A percentile compares a stretch with the other conserved stretches of the same genome.
Evolutionary conservation across 1,284 basidiomycete species (phyloP).

Genomic region (Clitocybe nebularis): DNA sequence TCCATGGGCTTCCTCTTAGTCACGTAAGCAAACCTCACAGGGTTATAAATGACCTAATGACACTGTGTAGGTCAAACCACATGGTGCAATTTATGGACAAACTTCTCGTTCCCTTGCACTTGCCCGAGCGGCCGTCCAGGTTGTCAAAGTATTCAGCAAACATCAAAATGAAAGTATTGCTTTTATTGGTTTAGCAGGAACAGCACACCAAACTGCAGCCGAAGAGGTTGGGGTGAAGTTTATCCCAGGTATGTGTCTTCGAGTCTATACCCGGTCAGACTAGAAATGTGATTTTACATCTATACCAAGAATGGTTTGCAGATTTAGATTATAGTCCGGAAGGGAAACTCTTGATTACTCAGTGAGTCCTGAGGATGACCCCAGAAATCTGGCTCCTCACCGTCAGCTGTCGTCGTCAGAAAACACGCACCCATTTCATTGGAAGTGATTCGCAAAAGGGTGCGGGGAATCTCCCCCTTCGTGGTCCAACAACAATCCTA

Average conservation of each 20-base stretch:
- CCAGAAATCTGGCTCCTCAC: neutral
- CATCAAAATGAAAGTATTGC: constrained; percentile 31
- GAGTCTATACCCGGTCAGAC: too few relatives aligned
- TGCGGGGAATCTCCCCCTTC: constrained; percentile 19
- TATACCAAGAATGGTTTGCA: constrained; percentile 54
- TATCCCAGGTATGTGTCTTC: constrained; percentile 53
- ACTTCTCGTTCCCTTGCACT: constrained; percentile 48
- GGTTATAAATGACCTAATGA: neutral
- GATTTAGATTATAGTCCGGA: constrained; percentile 54
- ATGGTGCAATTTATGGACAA: constrained; percentile 57
- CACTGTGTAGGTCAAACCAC: constrained; percentile 41
- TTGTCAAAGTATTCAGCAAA: constrained; percentile 42
- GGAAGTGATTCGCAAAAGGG: constrained; percentile 40
- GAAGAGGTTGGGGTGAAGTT: constrained; percentile 50
- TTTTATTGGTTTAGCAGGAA: constrained; percentile 58
- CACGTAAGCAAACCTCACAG: constrained; percentile 31
- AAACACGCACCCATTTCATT: constrained; percentile 47
- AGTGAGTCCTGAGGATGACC: constrained; percentile 29
- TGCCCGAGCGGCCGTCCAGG: constrained; percentile 46
- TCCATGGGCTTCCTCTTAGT: constrained; percentile 44
- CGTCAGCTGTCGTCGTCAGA: constrained; percentile 25
- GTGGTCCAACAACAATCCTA: neutral
- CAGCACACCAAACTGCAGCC: constrained; percentile 51
- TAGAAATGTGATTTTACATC: neutral
- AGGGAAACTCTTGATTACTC: constrained; percentile 54